Percentiles rank a stretch among this genome's conserved stretches.
phyloP scores from a whole-genome alignment of 371 early-diverging fungal species.

The Saksenaea vasiformis region DNA sequence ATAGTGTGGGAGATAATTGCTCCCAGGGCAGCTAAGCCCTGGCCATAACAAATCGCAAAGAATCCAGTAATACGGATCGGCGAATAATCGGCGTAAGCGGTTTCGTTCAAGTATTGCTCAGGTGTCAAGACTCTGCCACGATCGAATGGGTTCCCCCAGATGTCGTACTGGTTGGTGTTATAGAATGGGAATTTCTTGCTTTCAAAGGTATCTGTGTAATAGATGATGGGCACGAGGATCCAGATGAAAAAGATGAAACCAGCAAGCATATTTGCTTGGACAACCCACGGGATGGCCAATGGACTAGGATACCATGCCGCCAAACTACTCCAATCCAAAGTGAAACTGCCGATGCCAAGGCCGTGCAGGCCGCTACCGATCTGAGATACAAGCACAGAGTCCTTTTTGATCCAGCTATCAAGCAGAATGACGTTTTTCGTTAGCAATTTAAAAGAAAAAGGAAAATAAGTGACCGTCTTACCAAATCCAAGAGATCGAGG shows the following conservation, averaged over 20 bases:
- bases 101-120: constrained; percentile 59
- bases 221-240: constrained; percentile 69
- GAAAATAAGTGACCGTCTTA: constrained; percentile 10
- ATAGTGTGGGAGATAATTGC: constrained; percentile 69
- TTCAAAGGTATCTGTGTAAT: constrained; percentile 66
- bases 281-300: constrained; percentile 58
- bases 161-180: constrained; percentile 58
- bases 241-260: constrained; percentile 70
- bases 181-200: constrained; percentile 63
- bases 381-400: constrained; percentile 58
- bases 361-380: constrained; percentile 56
- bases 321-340: constrained; percentile 63
- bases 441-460: neutral
- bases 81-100: constrained; percentile 62
- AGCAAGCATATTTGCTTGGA: constrained; percentile 66
- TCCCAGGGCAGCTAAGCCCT: constrained; percentile 64
- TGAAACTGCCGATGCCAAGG: constrained; percentile 59
- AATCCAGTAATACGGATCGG: constrained; percentile 77
- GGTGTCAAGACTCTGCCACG: constrained; percentile 55
- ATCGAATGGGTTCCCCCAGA: constrained; percentile 49
- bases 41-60: constrained; percentile 75
- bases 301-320: constrained; percentile 45
- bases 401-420: constrained; percentile 61
- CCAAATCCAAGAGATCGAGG: constrained; percentile 52
- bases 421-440: neutral